phyloP scores from a whole-genome alignment of 1,284 basidiomycete species.

The Cryptococcus sp. region DNA sequence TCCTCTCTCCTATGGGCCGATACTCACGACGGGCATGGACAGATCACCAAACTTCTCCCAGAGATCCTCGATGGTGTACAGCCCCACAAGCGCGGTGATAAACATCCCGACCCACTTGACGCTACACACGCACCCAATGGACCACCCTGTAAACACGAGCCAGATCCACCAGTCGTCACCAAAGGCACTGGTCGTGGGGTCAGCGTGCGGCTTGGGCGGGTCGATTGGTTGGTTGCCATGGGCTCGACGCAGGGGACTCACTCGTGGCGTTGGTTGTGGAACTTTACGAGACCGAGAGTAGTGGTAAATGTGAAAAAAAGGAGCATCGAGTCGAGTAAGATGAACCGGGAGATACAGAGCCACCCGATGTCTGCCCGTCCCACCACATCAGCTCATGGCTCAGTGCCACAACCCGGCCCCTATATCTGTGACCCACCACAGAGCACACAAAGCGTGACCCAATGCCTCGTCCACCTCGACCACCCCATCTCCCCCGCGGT shows the following conservation, averaged over 20 bases:
- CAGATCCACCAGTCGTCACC: slow-evolving; percentile 96
- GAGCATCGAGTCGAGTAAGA: slow-evolving; percentile 95
- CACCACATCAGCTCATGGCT: not conserved
- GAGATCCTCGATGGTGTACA: slow-evolving; percentile 95
- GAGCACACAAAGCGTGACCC: slow-evolving; percentile 91
- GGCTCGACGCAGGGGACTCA: slow-evolving; percentile 57
- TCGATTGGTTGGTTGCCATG: too few species aligned
- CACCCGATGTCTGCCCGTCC: slow-evolving; percentile 78
- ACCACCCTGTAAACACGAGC: slow-evolving; percentile 83
- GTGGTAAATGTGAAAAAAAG: slow-evolving; percentile 98
- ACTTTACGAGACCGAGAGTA: slow-evolving; percentile 90
- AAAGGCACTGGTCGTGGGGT: slow-evolving; percentile 53
- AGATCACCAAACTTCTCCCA: slow-evolving; percentile 99
- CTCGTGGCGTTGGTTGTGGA: slow-evolving; percentile 93
- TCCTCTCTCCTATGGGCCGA: not conserved
- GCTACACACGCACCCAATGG: slow-evolving; percentile 93
- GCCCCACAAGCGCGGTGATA: slow-evolving; percentile 86
- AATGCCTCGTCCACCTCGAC: slow-evolving; percentile 82
- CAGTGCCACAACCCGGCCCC: too few species aligned
- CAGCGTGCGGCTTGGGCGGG: slow-evolving; percentile 37
- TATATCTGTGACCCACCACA: slow-evolving; percentile 60
- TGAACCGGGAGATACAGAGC: slow-evolving; percentile 94
- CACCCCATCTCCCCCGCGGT: slow-evolving; percentile 94
- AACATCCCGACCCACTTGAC: slow-evolving; percentile 98
- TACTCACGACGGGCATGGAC: slow-evolving; percentile 76